Conservation (phyloP, 2,329 filamentous ascomycete genomes). For the Fusarium nematophilum region DNA sequence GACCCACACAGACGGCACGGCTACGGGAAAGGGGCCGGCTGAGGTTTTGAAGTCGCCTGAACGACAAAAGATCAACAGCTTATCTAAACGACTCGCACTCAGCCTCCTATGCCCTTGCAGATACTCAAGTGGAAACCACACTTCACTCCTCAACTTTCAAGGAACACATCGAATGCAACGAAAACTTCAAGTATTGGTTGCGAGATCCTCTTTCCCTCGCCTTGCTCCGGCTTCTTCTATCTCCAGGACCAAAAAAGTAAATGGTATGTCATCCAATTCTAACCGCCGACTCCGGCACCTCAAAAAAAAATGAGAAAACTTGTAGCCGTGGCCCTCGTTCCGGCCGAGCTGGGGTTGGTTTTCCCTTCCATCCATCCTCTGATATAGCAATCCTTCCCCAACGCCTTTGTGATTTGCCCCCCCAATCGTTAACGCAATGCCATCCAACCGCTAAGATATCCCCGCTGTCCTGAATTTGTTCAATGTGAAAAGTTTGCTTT, state of each 20-base stretch:
- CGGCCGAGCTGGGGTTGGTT: constrained; percentile 8
- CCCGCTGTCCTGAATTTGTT: constrained; percentile 43
- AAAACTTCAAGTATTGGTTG: constrained; percentile 23
- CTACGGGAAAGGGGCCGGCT: too few species aligned
- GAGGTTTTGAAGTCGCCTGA: neutral
- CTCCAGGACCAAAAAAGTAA: constrained; percentile 23
- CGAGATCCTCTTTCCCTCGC: constrained; percentile 25
- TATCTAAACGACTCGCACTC: too few species aligned
- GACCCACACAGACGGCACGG: constrained; percentile 10
- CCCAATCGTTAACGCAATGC: constrained; percentile 38
- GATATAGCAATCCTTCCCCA: constrained; percentile 38
- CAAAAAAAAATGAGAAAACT: constrained; percentile 31
- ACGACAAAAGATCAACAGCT: too few species aligned
- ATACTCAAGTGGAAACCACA: too few species aligned
- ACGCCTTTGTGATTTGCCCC: constrained; percentile 35
- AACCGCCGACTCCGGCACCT: constrained; percentile 39
- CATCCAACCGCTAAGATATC: constrained; percentile 42
- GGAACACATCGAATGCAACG: neutral
- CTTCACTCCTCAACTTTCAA: too few species aligned
- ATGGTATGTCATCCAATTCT: constrained; percentile 38
- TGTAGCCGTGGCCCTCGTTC: constrained; percentile 14
- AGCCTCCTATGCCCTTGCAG: too few species aligned
- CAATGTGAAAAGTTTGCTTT: constrained; percentile 35
- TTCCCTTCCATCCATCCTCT: constrained; percentile 19
- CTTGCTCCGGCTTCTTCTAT: constrained; percentile 34